phyloP scores from a whole-genome alignment of 352 stramenopile genomes.

The Globisporangium parvum region DNA sequence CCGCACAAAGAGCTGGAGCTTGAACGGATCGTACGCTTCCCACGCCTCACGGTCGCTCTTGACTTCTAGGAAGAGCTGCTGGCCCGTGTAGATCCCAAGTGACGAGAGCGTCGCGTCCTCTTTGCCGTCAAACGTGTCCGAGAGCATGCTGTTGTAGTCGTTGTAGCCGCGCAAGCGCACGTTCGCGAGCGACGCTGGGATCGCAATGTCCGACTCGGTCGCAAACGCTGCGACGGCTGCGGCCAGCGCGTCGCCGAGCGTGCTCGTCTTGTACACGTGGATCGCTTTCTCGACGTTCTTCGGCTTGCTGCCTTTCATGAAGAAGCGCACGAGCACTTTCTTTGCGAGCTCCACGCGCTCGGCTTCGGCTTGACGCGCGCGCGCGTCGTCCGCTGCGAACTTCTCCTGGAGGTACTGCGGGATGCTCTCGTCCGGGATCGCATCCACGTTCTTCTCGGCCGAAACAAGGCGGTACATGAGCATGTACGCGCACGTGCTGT shows the following conservation, averaged over 20 bases:
- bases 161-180: constrained; percentile 68
- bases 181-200: constrained; percentile 45
- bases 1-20: constrained; percentile 69
- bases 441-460: constrained; percentile 57
- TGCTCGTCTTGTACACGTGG: constrained; percentile 70
- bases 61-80: constrained; percentile 67
- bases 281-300: constrained; percentile 70
- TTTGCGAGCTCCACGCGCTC: constrained; percentile 70
- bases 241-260: constrained; percentile 43
- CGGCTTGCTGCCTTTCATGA: constrained; percentile 58
- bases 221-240: constrained; percentile 47
- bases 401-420: constrained; percentile 61
- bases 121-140: constrained; percentile 51
- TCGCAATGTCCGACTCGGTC: constrained; percentile 39
- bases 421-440: constrained; percentile 50
- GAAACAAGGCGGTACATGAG: constrained; percentile 85
- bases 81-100: constrained; percentile 60
- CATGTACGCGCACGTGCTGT: constrained; percentile 89
- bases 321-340: constrained; percentile 75
- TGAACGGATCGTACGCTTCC: constrained; percentile 55
- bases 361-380: constrained; percentile 40
- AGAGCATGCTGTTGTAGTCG: constrained; percentile 67
- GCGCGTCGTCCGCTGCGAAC: constrained; percentile 65
- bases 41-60: constrained; percentile 58
- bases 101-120: constrained; percentile 48